Percentiles rank a stretch among this genome's conserved stretches.
Conservation (phyloP, 441 rosid genomes). For the Francoa sonchifolia region DNA sequence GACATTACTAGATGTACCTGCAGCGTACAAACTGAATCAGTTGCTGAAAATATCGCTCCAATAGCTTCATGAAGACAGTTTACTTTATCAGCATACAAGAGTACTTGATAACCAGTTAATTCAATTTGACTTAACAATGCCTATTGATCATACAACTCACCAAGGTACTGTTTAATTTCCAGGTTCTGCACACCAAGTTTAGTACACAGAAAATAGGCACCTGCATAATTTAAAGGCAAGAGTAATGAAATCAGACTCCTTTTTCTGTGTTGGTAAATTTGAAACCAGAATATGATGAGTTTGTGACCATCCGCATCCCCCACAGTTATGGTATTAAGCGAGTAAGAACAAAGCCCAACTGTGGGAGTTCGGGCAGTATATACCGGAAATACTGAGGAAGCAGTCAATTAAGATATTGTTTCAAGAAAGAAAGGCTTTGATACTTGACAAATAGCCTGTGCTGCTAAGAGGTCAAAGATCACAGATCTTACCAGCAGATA, state of each 20-base stretch:
- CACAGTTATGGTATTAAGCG: too few species aligned
- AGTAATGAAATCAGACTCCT: constrained; percentile 8
- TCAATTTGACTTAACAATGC: too few species aligned
- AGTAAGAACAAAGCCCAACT: too few species aligned
- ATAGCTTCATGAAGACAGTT: constrained; percentile 26
- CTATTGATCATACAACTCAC: too few species aligned
- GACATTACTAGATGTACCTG: constrained; percentile 29
- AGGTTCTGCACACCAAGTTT: constrained; percentile 31
- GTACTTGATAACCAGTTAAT: background rate
- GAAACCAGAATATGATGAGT: constrained; percentile 4
- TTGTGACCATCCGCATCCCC: too few species aligned
- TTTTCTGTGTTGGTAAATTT: background rate
- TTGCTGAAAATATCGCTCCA: constrained; percentile 66
- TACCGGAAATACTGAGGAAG: too few species aligned
- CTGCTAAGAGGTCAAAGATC: background rate
- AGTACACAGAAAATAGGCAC: constrained; percentile 27
- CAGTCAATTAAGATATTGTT: background rate
- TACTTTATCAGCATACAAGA: constrained; percentile 6
- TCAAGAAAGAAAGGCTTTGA: background rate
- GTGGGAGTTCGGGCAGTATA: too few species aligned
- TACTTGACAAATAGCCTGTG: background rate
- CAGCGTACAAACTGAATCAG: constrained; percentile 72
- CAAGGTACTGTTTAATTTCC: constrained; percentile 33
- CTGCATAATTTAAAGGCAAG: constrained; percentile 16
- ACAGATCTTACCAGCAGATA: constrained; percentile 33